These are phyloP conservation scores for Fusarium heterosporum DNA, from an alignment of 2,329 filamentous ascomycete species.

Conservation along the genomic window DNA sequence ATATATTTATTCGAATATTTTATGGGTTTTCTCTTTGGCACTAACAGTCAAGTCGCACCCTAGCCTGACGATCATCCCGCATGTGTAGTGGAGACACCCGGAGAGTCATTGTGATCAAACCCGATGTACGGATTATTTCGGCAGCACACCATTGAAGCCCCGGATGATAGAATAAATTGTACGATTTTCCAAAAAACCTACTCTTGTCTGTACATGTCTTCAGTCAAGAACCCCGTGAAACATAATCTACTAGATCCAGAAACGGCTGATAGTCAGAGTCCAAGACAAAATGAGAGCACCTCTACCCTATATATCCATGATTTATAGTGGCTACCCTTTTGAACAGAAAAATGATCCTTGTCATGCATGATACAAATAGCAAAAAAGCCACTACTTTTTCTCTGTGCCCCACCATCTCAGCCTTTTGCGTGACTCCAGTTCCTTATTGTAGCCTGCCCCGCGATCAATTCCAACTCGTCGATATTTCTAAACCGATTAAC, in stretches of 20 bases:
- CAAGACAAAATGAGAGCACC: too few relatives aligned
- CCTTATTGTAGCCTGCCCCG: constrained; percentile 26
- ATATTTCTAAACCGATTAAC: constrained; percentile 8
- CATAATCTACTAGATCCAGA: background rate
- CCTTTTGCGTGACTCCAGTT: constrained; percentile 29
- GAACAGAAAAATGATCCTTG: background rate
- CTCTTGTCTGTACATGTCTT: background rate
- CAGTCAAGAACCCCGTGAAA: background rate
- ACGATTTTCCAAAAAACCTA: background rate
- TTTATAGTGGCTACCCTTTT: background rate
- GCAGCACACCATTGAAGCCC: background rate
- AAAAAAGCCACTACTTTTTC: constrained; percentile 13
- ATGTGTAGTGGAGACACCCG: constrained; percentile 5
- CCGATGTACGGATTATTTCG: constrained; percentile 21
- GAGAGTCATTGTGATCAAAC: background rate
- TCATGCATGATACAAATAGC: constrained; percentile 20
- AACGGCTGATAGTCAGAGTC: background rate
- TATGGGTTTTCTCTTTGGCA: constrained; percentile 6
- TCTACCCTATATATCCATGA: too few relatives aligned
- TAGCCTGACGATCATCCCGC: constrained; percentile 19
- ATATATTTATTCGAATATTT: background rate
- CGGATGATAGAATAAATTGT: constrained; percentile 12
- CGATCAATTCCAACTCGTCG: constrained; percentile 31
- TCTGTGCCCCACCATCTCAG: constrained; percentile 29
- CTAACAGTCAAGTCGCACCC: constrained; percentile 18